Conservation (phyloP, 2,329 filamentous ascomycete genomes). For the Fusarium irregulare region DNA sequence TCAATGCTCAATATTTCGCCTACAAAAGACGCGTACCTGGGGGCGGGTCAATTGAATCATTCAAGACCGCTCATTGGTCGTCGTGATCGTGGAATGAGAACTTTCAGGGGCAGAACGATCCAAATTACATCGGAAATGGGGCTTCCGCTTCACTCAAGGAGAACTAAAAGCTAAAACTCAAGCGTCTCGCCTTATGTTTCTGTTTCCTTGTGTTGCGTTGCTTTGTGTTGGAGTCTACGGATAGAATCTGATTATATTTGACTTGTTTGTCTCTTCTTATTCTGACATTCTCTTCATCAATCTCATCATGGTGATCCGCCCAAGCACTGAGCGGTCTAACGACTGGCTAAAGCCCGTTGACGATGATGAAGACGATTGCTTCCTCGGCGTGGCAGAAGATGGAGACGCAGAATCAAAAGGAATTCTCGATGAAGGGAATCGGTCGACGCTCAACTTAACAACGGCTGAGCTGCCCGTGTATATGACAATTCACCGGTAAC, state of each 20-base stretch:
- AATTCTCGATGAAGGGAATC: conserved; percentile 42
- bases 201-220: not conserved
- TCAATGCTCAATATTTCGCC: conserved; percentile 26
- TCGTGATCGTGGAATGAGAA: conserved; percentile 3
- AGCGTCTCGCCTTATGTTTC: conserved; percentile 15
- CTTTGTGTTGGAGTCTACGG: not conserved
- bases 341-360: conserved; percentile 43
- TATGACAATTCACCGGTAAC: conserved; percentile 48
- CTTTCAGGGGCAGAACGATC: conserved; percentile 33
- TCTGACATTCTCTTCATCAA: not conserved
- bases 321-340: conserved; percentile 38
- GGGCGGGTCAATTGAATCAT: conserved; percentile 14
- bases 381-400: conserved; percentile 41
- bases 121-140: conserved; percentile 29
- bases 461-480: conserved; percentile 43
- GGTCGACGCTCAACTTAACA: conserved; percentile 39
- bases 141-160: conserved; percentile 13
- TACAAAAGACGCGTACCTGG: conserved; percentile 25
- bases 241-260: not conserved
- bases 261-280: not conserved
- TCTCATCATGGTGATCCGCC: conserved; percentile 35
- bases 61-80: conserved; percentile 15
- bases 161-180: conserved; percentile 20
- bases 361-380: conserved; percentile 44
- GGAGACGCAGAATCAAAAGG: conserved; percentile 41